Evolutionary conservation across 73 alveolate genomes (phyloP), one percentile per base, ranked within the genome.

Genomic region (Effrenium voratum): DNA sequence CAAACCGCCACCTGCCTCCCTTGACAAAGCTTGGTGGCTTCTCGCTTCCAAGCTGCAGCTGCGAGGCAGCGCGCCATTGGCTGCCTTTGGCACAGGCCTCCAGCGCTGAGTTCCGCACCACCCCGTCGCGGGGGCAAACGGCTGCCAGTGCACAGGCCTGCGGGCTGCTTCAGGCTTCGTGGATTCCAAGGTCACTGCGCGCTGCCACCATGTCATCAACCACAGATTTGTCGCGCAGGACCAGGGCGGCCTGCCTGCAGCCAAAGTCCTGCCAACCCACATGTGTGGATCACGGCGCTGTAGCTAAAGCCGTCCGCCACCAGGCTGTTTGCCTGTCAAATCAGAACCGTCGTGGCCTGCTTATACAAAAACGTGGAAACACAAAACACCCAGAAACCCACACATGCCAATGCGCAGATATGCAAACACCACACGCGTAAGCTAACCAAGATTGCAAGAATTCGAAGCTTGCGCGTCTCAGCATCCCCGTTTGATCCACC

Each of bases 281-380:
- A 77, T 36, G 87, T 60, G 15, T 43, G 63, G 55, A 77, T 44
- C 36, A 60, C 32, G n/a, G 87, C 87, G 43, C 87, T 77, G 87
- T 77, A 77, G 87, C 87, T 77, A 60, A 43, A 77, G 32, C 47
- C 40, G 87, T 77, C 87, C 87, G 36, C 12, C 16, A 26, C 63
- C 24, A 77, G 28, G 40, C 87, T 1, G 43, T 24, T n/a, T n/a
- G n/a, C n/a, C n/a, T n/a, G n/a, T n/a, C n/a, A n/a, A n/a, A n/a
- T n/a, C n/a, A n/a, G n/a, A n/a, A n/a, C n/a, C n/a, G n/a, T n/a
- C n/a, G n/a, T n/a, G n/a, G n/a, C n/a, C n/a, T n/a, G n/a, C n/a
- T n/a, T n/a, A n/a, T n/a, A n/a, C n/a, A n/a, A n/a, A n/a, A n/a
- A n/a, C n/a, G n/a, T n/a, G n/a, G n/a, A n/a, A n/a, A n/a, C n/a